These are phyloP conservation scores for Adiantum capillusveneris DNA, from an alignment of 75 land plant species.

Conservation along the genomic window DNA sequence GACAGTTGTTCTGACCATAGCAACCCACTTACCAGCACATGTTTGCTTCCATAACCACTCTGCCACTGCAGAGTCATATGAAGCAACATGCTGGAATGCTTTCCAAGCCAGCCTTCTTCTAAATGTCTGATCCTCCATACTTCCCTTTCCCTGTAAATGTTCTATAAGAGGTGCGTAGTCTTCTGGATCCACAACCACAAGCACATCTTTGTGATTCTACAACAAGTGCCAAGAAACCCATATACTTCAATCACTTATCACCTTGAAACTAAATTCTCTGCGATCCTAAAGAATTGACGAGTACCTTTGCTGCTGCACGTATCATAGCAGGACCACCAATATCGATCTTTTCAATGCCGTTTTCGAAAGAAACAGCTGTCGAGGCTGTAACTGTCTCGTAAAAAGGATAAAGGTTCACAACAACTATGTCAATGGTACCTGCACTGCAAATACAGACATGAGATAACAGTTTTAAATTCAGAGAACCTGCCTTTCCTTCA, in stretches of 20 bases:
- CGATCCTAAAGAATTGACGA: no score
- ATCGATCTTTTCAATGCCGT: conserved; percentile 94
- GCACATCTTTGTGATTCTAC: conserved; percentile 95
- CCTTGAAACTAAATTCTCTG: no score
- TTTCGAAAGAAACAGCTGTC: conserved; percentile 59
- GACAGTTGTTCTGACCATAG: no score
- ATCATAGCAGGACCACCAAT: conserved; percentile 99
- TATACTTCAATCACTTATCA: no score
- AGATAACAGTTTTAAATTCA: no score
- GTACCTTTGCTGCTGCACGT: conserved; percentile 98
- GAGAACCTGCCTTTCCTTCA: neutral
- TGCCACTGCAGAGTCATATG: conserved; percentile 96
- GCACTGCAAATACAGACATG: no score
- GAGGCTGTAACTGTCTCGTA: conserved; percentile 75
- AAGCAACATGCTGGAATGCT: conserved; percentile 93
- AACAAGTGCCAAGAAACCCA: no score
- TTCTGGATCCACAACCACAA: conserved; percentile 82
- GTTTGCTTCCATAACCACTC: conserved; percentile 95
- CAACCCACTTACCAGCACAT: conserved; percentile 30
- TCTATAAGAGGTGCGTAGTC: conserved; percentile 77
- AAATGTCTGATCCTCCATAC: conserved; percentile 35
- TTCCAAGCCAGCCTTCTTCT: conserved; percentile 92
- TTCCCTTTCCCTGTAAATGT: conserved; percentile 46
- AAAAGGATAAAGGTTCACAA: conserved; percentile 96
- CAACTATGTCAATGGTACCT: conserved; percentile 95